These are phyloP conservation scores for Aspergillus olivimuriae DNA, from an alignment of 495 filamentous ascomycete species.

Conservation along the genomic window DNA sequence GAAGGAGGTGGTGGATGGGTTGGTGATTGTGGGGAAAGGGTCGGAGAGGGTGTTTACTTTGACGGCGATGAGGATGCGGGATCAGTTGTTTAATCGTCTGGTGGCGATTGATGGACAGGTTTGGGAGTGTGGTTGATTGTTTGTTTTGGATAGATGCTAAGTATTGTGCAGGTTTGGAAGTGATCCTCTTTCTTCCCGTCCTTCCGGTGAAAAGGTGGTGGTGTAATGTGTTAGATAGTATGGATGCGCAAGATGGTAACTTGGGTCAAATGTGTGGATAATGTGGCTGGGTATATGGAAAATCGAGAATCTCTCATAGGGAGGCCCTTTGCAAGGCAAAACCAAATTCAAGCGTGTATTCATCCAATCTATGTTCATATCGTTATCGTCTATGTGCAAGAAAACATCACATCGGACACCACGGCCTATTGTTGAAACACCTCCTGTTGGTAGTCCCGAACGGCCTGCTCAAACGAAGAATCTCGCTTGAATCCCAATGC, in stretches of 20 bases:
- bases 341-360: too few species aligned
- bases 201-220: too few species aligned
- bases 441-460: slow-evolving; percentile 44
- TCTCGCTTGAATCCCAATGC: slow-evolving; percentile 53
- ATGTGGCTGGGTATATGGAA: too few species aligned
- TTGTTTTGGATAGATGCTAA: slow-evolving; percentile 8
- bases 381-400: too few species aligned
- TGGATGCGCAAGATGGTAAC: too few species aligned
- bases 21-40: slow-evolving; percentile 56
- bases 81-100: slow-evolving; percentile 82
- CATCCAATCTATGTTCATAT: too few species aligned
- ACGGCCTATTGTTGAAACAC: slow-evolving; percentile 15
- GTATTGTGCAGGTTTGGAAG: slow-evolving; percentile 14
- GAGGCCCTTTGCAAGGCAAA: too few species aligned
- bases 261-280: too few species aligned
- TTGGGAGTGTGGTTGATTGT: slow-evolving; percentile 71
- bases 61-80: slow-evolving; percentile 66
- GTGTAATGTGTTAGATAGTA: too few species aligned
- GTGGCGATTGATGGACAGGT: slow-evolving; percentile 79
- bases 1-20: slow-evolving; percentile 69
- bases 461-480: slow-evolving; percentile 48
- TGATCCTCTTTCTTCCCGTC: too few species aligned
- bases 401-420: not conserved
- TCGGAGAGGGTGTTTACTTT: slow-evolving; percentile 49
- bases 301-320: too few species aligned